phyloP scores from a whole-genome alignment of 176 grass and related monocot species.

The Saccharum spontaneum region DNA sequence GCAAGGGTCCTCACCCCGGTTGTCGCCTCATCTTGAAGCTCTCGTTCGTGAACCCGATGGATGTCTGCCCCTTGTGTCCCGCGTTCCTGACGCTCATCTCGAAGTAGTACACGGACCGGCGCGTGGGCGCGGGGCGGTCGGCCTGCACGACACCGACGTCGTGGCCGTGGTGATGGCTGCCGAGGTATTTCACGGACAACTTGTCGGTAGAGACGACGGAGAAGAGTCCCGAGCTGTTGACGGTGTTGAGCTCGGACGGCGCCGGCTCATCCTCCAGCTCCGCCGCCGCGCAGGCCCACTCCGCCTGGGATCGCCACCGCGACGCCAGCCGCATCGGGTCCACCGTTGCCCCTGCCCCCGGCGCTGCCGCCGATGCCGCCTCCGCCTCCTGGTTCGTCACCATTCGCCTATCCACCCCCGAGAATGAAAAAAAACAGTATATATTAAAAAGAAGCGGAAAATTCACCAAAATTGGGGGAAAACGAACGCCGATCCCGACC shows the following conservation, averaged over 20 bases:
- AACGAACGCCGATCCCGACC: slow-evolving; percentile 5
- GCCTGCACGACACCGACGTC: slow-evolving; percentile 96
- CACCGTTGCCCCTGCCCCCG: slow-evolving; percentile 5
- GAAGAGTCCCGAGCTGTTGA: slow-evolving; percentile 95
- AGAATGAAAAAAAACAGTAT: neutral
- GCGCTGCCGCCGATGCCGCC: slow-evolving; percentile 16
- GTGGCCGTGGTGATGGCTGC: slow-evolving; percentile 62
- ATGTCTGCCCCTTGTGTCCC: slow-evolving; percentile 61
- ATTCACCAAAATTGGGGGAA: neutral
- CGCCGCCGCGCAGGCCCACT: slow-evolving; percentile 55
- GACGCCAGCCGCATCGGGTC: slow-evolving; percentile 67
- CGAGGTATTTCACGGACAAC: slow-evolving; percentile 73
- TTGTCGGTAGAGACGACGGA: slow-evolving; percentile 79
- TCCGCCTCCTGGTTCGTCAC: slow-evolving; percentile 46
- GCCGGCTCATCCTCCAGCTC: slow-evolving; percentile 66
- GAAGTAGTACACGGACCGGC: slow-evolving; percentile 72
- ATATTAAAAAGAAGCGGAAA: neutral
- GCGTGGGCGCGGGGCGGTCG: slow-evolving; percentile 69
- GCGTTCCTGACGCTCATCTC: slow-evolving; percentile 87
- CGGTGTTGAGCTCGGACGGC: slow-evolving; percentile 88
- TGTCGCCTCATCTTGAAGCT: slow-evolving; percentile 86
- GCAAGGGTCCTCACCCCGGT: slow-evolving; percentile 57
- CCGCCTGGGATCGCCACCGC: slow-evolving; percentile 62
- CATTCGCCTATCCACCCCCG: slow-evolving; percentile 36
- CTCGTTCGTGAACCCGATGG: slow-evolving; percentile 85